Percentiles rank a stretch among this genome's conserved stretches.
These are phyloP conservation scores for Debaryomycetaceae sp. DNA, from an alignment of 1,139 yeast species.

Conservation along the genomic window DNA sequence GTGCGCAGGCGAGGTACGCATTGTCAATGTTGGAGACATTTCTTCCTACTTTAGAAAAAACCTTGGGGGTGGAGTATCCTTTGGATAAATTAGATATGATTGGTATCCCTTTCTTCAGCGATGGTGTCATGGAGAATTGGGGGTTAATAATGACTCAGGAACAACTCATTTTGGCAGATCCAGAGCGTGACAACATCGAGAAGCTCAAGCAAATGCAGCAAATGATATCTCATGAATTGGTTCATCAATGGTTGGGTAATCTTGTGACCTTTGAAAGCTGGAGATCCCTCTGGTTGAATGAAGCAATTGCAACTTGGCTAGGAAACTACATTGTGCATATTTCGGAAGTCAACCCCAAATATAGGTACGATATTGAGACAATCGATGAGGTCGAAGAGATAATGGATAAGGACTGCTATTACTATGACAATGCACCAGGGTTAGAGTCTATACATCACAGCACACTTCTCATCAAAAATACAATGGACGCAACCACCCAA, in stretches of 20 bases:
- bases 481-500: conserved; percentile 38
- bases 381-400: conserved; percentile 35
- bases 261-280: conserved; percentile 62
- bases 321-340: conserved; percentile 43
- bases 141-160: conserved; percentile 59
- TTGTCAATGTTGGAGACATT: conserved; percentile 46
- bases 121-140: conserved; percentile 81
- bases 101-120: conserved; percentile 64
- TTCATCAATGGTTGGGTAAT: conserved; percentile 79
- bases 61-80: conserved; percentile 49
- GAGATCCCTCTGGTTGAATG: conserved; percentile 69
- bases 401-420: conserved; percentile 39
- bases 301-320: conserved; percentile 69
- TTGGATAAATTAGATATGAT: conserved; percentile 61
- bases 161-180: conserved; percentile 42
- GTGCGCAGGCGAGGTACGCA: conserved; percentile 41
- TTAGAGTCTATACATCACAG: conserved; percentile 25
- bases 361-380: conserved; percentile 17
- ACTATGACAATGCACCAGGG: conserved; percentile 17
- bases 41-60: conserved; percentile 42
- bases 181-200: conserved; percentile 11
- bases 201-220: conserved; percentile 38
- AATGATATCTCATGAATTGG: conserved; percentile 64
- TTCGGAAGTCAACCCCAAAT: conserved; percentile 24
- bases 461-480: conserved; percentile 27